Base-by-base conservation (phyloP, 306 rosid genomes). In the Clitoria ternatea region DNA sequence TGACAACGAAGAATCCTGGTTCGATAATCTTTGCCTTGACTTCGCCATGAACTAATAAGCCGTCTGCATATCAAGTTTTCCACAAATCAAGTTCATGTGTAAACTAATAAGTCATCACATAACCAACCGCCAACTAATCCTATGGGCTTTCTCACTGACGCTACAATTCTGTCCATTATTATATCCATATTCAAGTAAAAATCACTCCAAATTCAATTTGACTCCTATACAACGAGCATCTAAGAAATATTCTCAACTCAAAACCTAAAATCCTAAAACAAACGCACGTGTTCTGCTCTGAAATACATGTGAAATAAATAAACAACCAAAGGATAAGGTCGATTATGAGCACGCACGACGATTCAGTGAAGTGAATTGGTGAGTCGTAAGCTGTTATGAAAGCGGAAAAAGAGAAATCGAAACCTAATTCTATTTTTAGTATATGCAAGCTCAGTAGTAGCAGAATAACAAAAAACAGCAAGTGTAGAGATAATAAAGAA, bases 1-100 rank as follows among this genome's bases (percentile, higher is more conserved):
- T 6, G 97, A 93, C 82, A 79, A n/a, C 3, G 90, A 90, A 3
- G 87, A 86, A 83, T 93, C 97, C 61, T 85, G 98, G 70, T 84
- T 82, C 32, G 86, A 76, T 59, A 78, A 83, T 4, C 70, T 81
- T 49, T 83, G 84, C 67, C 91, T 84, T 4, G 96, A 81, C 81
- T 66, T 90, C 13, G 86, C 92, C 99, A 91, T 94, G 47, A 76
- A 63, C 84, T 45, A 78, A 24, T 57, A 45, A 65, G 14, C 60
- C 5, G 32, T 64, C 92, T 83, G 86, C 87, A 76, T 35, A 61
- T 75, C 56, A 82, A 57, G 42, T 37, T 15, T n/a, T 23, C 45
- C 36, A 29, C 9, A 35, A 68, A 78, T 81, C 80, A 85, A 77
- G 44, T 32, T 63, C 52, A 32, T 35, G 14, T 15, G 6, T 2